Conservation (phyloP, 257 asterid species). For the Solanum okadae region DNA sequence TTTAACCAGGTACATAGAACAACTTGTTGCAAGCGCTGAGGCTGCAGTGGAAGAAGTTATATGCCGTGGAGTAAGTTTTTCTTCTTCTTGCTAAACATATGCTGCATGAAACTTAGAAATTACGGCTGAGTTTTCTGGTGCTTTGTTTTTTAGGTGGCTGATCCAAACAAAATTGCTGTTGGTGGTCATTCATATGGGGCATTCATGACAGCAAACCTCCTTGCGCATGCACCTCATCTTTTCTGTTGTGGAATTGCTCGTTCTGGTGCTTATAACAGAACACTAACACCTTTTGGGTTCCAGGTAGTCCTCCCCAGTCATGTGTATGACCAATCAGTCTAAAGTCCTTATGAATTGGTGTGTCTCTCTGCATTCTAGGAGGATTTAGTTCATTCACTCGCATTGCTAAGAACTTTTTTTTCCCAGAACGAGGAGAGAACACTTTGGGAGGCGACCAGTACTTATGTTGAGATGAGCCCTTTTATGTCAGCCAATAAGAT, state of each 20-base stretch:
- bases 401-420: background rate
- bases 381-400: background rate
- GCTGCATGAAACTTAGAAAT: background rate
- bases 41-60: slow-evolving; percentile 96
- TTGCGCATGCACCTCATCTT: slow-evolving; percentile 97
- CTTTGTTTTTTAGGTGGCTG: slow-evolving; percentile 65
- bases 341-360: background rate
- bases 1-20: slow-evolving; percentile 74
- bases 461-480: slow-evolving; percentile 90
- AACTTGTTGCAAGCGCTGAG: slow-evolving; percentile 95
- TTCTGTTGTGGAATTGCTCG: slow-evolving; percentile 95
- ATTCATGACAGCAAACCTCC: slow-evolving; percentile 97
- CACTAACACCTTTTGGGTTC: slow-evolving; percentile 99
- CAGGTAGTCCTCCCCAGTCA: slow-evolving; percentile 44
- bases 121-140: slow-evolving; percentile 6
- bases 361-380: background rate
- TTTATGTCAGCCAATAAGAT: slow-evolving; percentile 89
- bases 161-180: slow-evolving; percentile 76
- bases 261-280: slow-evolving; percentile 97
- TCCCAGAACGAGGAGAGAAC: slow-evolving; percentile 91
- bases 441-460: slow-evolving; percentile 88
- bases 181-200: slow-evolving; percentile 99
- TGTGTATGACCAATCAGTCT: background rate
- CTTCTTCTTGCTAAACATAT: background rate
- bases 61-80: slow-evolving; percentile 79